Evolutionary conservation across 225 moss, liverwort and hornwort species (phyloP), one percentile per base, ranked within the genome.

Genomic region (Pseudisothecium myosuroides): DNA sequence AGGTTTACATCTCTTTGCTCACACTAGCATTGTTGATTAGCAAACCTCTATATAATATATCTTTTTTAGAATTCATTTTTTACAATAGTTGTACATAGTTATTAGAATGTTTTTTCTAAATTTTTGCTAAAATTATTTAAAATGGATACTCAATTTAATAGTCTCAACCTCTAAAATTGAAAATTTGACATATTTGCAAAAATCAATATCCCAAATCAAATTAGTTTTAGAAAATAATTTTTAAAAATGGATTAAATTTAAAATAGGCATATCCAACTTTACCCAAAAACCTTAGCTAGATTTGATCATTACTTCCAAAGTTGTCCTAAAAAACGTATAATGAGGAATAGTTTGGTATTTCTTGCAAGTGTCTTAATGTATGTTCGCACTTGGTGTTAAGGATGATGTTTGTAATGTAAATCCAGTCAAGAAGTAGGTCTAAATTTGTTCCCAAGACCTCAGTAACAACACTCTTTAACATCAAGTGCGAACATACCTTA

Each of bases 241-340:
- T 0, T 8, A 55, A n/a, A 37, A 56, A 27, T 17, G 2, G 27
- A 1, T 26, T 56, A 27, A 58, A 1, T n/a, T 79, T 12, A 17
- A 80, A 78, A 50, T 13, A 5, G 13, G 8, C 5, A 21, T 21
- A 50, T 17, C 3, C 2, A 55, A 78, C 16, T 55, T 37, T 10
- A 55, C 2, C 26, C 12, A 39, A 45, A n/a, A 80, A 28, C 7
- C 8, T 80, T 6, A 27, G 27, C 17, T n/a, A 56, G 5, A 27
- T 58, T n/a, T 27, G 3, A 27, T 28, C n/a, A 55, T 56, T 56
- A 39, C 6, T 26, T 56, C 56, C 6, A 54, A 55, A 78, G 6
- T 36, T 37, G 4, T 77, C 6, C 0, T 9, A 9, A 54, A 24
- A 54, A 28, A 13, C 0, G 2, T 24, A 1, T 26, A 1, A 59